A percentile compares a stretch with the other conserved stretches of the same genome.
These are phyloP conservation scores for Barbatosphaeria neglecta DNA, from an alignment of 495 filamentous ascomycete genomes.

Conservation along the genomic window DNA sequence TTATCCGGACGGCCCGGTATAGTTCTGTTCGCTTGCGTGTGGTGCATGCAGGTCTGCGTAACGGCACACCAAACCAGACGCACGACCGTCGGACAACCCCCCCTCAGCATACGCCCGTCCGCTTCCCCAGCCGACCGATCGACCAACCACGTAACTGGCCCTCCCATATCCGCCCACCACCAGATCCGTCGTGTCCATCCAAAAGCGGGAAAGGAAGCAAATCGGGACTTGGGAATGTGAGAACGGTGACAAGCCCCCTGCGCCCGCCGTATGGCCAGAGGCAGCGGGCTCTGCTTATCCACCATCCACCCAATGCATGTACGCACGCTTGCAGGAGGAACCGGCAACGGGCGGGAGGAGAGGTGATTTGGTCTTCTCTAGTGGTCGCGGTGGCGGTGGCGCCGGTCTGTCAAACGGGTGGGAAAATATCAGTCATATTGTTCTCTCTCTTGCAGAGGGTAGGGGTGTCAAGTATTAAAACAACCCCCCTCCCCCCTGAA, in stretches of 20 bases:
- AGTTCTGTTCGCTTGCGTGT: too few species aligned
- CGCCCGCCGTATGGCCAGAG: not conserved
- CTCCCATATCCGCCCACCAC: not conserved
- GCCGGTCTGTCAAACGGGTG: conserved; percentile 23
- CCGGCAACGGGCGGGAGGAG: conserved; percentile 2
- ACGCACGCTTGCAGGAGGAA: too few species aligned
- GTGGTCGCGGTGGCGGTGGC: conserved; percentile 10
- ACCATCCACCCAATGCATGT: conserved; percentile 1
- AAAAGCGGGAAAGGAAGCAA: not conserved
- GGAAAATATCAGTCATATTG: conserved; percentile 15
- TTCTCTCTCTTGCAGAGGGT: conserved; percentile 4
- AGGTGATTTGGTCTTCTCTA: conserved; percentile 2
- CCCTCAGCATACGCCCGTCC: not conserved
- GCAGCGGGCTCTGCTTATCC: not conserved
- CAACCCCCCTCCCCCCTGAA: too few species aligned
- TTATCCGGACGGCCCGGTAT: too few species aligned
- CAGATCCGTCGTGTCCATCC: not conserved
- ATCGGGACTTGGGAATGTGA: too few species aligned
- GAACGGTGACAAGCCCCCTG: not conserved
- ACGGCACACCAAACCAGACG: too few species aligned
- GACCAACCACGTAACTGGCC: not conserved
- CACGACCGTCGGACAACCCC: not conserved
- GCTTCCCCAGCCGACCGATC: not conserved
- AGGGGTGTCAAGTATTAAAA: too few species aligned
- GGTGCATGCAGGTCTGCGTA: too few species aligned